Evolutionary conservation across 2,329 filamentous ascomycete genomes (phyloP).

Genomic region (Trichoderma sp.): DNA sequence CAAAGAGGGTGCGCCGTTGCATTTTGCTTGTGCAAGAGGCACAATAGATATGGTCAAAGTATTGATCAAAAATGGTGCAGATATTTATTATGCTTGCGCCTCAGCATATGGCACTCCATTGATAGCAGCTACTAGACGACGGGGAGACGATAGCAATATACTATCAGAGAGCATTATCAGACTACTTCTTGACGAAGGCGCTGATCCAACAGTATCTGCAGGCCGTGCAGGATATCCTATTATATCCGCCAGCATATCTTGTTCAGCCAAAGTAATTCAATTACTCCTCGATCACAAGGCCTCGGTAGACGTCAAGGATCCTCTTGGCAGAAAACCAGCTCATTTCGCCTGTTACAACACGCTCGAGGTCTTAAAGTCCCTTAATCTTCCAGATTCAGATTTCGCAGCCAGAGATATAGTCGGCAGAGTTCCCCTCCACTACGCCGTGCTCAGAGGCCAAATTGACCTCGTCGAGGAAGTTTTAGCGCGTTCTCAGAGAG

Average conservation of each 20-base stretch:
- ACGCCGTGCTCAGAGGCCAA: background rate
- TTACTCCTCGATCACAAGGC: background rate
- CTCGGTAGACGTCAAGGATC: background rate
- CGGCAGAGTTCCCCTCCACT: conserved; percentile 3
- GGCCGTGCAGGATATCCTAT: background rate
- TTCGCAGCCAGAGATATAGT: background rate
- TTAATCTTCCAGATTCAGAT: background rate
- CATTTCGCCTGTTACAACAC: conserved; percentile 1
- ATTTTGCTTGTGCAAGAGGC: background rate
- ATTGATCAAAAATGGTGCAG: background rate
- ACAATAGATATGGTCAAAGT: background rate
- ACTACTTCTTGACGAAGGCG: background rate
- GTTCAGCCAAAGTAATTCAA: background rate
- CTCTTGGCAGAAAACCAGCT: background rate
- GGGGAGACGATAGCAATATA: background rate
- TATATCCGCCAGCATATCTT: background rate
- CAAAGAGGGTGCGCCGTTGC: background rate
- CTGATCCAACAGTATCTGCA: background rate
- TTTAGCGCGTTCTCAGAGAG: background rate
- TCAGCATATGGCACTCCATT: background rate
- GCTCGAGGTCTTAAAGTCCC: background rate
- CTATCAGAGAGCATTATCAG: background rate
- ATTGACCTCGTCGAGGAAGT: background rate
- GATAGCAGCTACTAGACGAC: background rate
- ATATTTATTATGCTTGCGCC: background rate